phyloP scores from a whole-genome alignment of 163 green algal species.

The Scenedesmus sp. region DNA sequence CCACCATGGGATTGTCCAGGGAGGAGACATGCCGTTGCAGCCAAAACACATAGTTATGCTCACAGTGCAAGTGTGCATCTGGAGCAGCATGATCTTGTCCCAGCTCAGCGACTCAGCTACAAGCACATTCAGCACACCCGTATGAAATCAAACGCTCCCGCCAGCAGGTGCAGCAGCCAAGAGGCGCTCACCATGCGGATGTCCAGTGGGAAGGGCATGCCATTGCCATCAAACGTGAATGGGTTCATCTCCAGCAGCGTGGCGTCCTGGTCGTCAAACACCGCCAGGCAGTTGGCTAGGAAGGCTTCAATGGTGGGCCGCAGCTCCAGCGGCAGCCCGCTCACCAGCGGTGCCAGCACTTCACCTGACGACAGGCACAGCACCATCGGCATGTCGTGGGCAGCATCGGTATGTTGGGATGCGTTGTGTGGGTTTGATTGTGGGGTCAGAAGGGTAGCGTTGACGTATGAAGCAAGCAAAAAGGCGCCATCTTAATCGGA shows the following conservation, averaged over 20 bases:
- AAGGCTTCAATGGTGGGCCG: slow-evolving; percentile 83
- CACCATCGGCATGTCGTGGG: background rate
- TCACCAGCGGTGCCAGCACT: slow-evolving; percentile 83
- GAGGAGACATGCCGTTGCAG: no score
- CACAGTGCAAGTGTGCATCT: no score
- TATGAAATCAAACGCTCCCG: background rate
- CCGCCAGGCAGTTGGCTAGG: slow-evolving; percentile 67
- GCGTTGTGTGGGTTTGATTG: no score
- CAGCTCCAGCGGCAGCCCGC: slow-evolving; percentile 83
- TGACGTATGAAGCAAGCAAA: no score
- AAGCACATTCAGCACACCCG: background rate
- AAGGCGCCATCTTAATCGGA: no score
- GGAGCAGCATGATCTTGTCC: no score
- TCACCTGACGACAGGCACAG: slow-evolving; percentile 43
- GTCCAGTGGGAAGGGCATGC: slow-evolving; percentile 90
- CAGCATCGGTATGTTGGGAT: slow-evolving; percentile 55
- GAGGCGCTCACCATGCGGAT: slow-evolving; percentile 70
- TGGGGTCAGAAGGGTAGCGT: no score
- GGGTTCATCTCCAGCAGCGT: slow-evolving; percentile 98
- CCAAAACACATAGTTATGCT: no score
- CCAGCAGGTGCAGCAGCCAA: background rate
- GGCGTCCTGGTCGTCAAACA: slow-evolving; percentile 91
- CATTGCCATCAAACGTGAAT: slow-evolving; percentile 80
- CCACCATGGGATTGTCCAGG: no score
- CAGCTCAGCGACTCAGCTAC: background rate